Evolutionary conservation across 1,284 basidiomycete genomes (phyloP).

Genomic region (Coniferiporia weirii): DNA sequence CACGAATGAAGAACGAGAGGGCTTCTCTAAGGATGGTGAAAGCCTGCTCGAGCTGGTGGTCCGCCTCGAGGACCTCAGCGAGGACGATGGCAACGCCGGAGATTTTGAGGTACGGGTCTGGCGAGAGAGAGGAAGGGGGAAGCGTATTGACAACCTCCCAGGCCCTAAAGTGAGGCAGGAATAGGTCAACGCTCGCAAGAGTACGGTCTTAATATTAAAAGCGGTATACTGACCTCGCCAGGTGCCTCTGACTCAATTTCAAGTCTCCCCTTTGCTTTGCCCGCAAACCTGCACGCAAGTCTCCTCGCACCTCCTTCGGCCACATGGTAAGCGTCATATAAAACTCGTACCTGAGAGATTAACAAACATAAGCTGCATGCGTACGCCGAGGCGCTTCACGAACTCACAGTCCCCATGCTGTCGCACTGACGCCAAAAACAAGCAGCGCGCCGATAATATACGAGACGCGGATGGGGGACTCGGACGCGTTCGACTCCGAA

Average conservation of each 20-base stretch:
- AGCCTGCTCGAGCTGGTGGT: conserved; percentile 41
- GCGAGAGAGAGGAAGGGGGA: conserved; percentile 42
- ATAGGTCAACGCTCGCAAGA: background rate
- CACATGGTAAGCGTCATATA: conserved; percentile 59
- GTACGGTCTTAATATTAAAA: background rate
- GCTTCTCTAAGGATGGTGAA: conserved; percentile 42
- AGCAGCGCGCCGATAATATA: conserved; percentile 47
- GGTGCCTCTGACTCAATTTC: conserved; percentile 47
- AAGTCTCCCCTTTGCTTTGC: conserved; percentile 58
- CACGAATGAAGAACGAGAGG: conserved; percentile 19
- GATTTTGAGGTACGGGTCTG: conserved; percentile 58
- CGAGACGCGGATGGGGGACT: conserved; percentile 28
- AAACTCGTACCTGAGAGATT: conserved; percentile 48
- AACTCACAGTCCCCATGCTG: conserved; percentile 53
- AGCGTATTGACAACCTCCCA: conserved; percentile 51
- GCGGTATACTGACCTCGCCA: conserved; percentile 41
- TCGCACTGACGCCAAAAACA: conserved; percentile 41
- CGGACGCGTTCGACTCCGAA: background rate
- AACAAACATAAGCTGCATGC: conserved; percentile 12
- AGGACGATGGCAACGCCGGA: conserved; percentile 64
- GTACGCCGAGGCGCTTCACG: conserved; percentile 1
- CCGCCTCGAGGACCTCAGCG: conserved; percentile 53
- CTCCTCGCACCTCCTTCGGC: conserved; percentile 57
- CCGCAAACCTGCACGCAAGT: conserved; percentile 59
- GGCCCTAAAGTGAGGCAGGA: conserved; percentile 40